A percentile compares a stretch with the other conserved stretches of the same genome.
Conservation (phyloP, 2,329 filamentous ascomycete species). For the Alternaria sp. region DNA sequence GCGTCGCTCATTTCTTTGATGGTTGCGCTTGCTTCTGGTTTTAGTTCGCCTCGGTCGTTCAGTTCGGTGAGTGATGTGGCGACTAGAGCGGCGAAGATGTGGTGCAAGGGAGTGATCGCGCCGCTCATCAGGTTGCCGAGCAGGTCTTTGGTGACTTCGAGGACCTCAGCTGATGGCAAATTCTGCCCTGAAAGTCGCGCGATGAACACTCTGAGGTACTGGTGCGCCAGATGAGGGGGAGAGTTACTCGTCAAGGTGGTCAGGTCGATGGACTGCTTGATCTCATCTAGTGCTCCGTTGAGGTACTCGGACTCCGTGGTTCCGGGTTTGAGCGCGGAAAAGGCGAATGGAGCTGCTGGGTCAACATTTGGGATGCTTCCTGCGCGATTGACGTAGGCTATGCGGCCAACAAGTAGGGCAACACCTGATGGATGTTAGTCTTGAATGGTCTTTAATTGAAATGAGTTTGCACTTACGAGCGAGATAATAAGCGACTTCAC, state of each 20-base stretch:
- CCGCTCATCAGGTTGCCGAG: slow-evolving; percentile 33
- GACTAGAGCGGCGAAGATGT: slow-evolving; percentile 45
- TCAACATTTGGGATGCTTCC: slow-evolving; percentile 41
- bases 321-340: slow-evolving; percentile 29
- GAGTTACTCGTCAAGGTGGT: slow-evolving; percentile 36
- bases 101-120: slow-evolving; percentile 42
- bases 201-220: slow-evolving; percentile 45
- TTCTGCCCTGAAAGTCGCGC: slow-evolving; percentile 35
- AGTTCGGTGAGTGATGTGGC: slow-evolving; percentile 44
- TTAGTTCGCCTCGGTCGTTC: slow-evolving; percentile 43
- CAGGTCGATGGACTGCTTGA: slow-evolving; percentile 41
- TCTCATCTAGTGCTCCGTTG: slow-evolving; percentile 37
- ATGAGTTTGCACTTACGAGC: slow-evolving; percentile 36
- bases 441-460: neutral
- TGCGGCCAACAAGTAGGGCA: slow-evolving; percentile 40
- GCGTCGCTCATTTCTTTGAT: slow-evolving; percentile 48
- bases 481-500: slow-evolving; percentile 44
- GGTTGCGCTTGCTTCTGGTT: slow-evolving; percentile 42
- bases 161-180: slow-evolving; percentile 29
- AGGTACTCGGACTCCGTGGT: slow-evolving; percentile 37
- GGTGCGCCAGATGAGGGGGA: slow-evolving; percentile 42
- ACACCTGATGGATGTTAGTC: slow-evolving; percentile 29
- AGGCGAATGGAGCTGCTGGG: slow-evolving; percentile 36
- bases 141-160: slow-evolving; percentile 38
- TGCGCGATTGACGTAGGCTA: slow-evolving; percentile 36